Conservation (phyloP, 768 basidiomycete species). For the Neoboletus brunneissimus region DNA sequence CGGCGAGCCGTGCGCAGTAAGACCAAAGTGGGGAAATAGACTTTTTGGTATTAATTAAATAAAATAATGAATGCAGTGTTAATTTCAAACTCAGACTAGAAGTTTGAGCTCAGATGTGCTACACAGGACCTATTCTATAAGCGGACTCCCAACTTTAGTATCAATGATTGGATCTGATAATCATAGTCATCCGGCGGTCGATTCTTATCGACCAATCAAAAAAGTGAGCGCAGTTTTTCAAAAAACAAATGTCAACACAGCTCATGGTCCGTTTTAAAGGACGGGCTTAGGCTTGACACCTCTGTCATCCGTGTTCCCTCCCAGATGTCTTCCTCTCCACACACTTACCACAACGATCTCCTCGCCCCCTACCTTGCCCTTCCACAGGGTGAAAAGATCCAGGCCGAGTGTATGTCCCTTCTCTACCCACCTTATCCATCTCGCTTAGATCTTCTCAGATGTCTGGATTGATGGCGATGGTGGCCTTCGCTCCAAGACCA, state of each 20-base stretch:
- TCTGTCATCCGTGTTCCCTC: background rate
- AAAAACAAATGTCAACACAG: conserved; percentile 30
- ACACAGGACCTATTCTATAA: background rate
- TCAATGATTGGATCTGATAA: background rate
- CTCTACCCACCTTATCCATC: background rate
- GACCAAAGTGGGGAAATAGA: conserved; percentile 18
- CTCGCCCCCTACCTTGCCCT: conserved; percentile 88
- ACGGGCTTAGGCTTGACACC: background rate
- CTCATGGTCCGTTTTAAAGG: conserved; percentile 25
- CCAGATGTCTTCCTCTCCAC: conserved; percentile 28
- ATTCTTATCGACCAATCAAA: conserved; percentile 35
- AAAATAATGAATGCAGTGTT: background rate
- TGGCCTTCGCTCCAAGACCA: conserved; percentile 96
- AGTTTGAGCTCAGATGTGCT: background rate
- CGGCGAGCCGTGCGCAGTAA: conserved; percentile 51
- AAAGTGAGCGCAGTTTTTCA: background rate
- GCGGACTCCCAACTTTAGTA: too few relatives aligned
- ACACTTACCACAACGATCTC: conserved; percentile 73
- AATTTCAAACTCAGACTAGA: background rate
- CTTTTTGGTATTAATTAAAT: background rate
- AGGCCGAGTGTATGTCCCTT: conserved; percentile 80
- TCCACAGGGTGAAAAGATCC: conserved; percentile 86
- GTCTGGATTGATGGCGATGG: conserved; percentile 98
- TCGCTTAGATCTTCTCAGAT: conserved; percentile 48
- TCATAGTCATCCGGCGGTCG: background rate